Evolutionary conservation across 2,329 filamentous ascomycete species (phyloP).

Genomic region (Remersonia thermophila): DNA sequence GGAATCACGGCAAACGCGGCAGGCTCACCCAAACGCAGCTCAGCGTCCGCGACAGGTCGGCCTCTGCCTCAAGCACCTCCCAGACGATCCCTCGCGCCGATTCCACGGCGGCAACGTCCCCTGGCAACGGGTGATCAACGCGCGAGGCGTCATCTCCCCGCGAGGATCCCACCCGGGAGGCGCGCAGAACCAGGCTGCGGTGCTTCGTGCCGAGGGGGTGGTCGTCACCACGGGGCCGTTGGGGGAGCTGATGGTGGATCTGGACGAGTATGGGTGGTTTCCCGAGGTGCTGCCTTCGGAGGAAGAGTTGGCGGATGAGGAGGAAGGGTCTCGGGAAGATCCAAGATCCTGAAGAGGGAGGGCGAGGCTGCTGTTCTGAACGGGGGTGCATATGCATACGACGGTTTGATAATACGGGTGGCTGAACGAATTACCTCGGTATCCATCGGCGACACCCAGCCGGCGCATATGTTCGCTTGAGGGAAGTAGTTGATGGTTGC

Average conservation of each 20-base stretch:
- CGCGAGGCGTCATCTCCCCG: constrained; percentile 75
- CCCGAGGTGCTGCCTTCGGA: constrained; percentile 37
- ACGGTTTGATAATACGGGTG: too few species aligned
- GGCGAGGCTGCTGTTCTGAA: too few species aligned
- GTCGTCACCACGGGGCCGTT: constrained; percentile 35
- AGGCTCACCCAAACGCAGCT: constrained; percentile 36
- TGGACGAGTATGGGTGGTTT: constrained; percentile 44
- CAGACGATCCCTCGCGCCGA: constrained; percentile 35
- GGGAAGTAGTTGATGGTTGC: too few species aligned
- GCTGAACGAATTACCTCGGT: too few species aligned
- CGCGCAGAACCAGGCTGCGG: constrained; percentile 36
- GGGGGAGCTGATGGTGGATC: constrained; percentile 40
- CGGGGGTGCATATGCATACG: too few species aligned
- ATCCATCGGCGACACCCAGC: too few species aligned
- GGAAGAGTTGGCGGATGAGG: constrained; percentile 15
- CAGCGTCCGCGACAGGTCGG: constrained; percentile 75
- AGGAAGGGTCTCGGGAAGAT: too few species aligned
- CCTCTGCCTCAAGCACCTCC: constrained; percentile 77
- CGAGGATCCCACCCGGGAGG: constrained; percentile 51
- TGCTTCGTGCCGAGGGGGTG: constrained; percentile 40
- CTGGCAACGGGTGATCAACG: constrained; percentile 88
- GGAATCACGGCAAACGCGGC: not conserved
- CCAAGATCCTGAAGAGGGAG: too few species aligned
- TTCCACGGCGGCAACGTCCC: constrained; percentile 74
- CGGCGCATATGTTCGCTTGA: too few species aligned